phyloP scores from a whole-genome alignment of 208 protist species.

The Kentomonas sorsogonicus region DNA sequence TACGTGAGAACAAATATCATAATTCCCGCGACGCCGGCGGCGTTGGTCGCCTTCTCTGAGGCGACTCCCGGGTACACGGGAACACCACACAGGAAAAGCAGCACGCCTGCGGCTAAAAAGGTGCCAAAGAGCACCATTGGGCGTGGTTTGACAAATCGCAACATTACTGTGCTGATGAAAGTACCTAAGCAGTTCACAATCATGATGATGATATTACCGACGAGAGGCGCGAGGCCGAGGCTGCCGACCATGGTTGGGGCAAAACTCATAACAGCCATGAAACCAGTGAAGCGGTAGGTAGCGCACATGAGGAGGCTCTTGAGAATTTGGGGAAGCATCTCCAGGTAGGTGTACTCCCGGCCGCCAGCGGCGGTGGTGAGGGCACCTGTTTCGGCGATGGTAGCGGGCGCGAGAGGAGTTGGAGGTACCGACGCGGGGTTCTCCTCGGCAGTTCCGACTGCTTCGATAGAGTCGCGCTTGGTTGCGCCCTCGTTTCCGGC shows the following conservation, averaged over 20 bases:
- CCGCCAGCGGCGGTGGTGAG: too few species aligned
- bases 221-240: conserved; percentile 53
- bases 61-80: conserved; percentile 74
- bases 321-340: conserved; percentile 42
- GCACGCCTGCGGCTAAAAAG: conserved; percentile 48
- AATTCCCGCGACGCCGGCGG: conserved; percentile 71
- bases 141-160: conserved; percentile 55
- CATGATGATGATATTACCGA: conserved; percentile 82
- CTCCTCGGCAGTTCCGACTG: conserved; percentile 1
- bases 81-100: conserved; percentile 74
- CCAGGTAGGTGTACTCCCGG: conserved; percentile 42
- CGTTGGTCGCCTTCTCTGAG: conserved; percentile 14
- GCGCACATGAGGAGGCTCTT: conserved; percentile 44
- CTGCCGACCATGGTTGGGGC: conserved; percentile 68
- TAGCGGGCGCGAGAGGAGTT: too few species aligned
- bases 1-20: conserved; percentile 71
- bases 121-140: conserved; percentile 60
- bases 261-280: conserved; percentile 87
- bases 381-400: too few species aligned
- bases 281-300: conserved; percentile 77
- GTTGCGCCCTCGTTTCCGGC: too few species aligned
- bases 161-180: conserved; percentile 56
- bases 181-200: conserved; percentile 82
- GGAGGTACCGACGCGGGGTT: conserved; percentile 6
- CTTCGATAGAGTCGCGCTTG: neutral